Conservation (phyloP, 441 rosid genomes). For the Kokia cookei region DNA sequence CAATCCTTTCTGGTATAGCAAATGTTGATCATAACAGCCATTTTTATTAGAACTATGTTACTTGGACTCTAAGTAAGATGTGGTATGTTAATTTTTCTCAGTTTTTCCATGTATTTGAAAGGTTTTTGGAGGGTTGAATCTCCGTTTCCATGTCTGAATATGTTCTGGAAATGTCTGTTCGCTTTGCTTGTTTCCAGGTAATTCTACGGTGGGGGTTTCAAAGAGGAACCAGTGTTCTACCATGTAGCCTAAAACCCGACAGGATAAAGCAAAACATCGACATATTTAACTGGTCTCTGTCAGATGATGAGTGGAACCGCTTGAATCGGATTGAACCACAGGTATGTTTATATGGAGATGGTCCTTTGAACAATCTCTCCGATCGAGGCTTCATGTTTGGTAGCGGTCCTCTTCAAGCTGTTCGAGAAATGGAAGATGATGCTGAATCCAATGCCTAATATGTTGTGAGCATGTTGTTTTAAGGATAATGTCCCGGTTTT, state of each 20-base stretch:
- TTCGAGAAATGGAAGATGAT: slow-evolving; percentile 52
- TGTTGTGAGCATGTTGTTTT: neutral
- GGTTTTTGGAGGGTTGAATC: neutral
- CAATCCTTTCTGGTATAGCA: no score
- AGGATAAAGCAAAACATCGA: slow-evolving; percentile 48
- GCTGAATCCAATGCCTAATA: slow-evolving; percentile 31
- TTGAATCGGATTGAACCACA: slow-evolving; percentile 48
- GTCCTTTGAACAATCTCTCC: slow-evolving; percentile 26
- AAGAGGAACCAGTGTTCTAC: slow-evolving; percentile 58
- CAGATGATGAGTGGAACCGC: slow-evolving; percentile 40
- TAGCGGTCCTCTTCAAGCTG: slow-evolving; percentile 51
- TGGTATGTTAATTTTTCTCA: neutral
- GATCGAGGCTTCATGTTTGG: slow-evolving; percentile 36
- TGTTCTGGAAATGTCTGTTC: neutral
- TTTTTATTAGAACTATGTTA: no score
- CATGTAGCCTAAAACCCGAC: slow-evolving; percentile 51
- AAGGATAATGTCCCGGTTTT: neutral
- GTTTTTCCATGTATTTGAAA: neutral
- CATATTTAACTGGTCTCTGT: slow-evolving; percentile 42
- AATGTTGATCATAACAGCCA: no score
- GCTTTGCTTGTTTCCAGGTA: slow-evolving; percentile 22
- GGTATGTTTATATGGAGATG: slow-evolving; percentile 48
- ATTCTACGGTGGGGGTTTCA: slow-evolving; percentile 61
- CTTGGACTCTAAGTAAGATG: no score
- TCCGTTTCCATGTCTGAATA: neutral